These are phyloP conservation scores for Tylopilus cervinicoccineus DNA, from an alignment of 768 basidiomycete genomes.

Conservation along the genomic window DNA sequence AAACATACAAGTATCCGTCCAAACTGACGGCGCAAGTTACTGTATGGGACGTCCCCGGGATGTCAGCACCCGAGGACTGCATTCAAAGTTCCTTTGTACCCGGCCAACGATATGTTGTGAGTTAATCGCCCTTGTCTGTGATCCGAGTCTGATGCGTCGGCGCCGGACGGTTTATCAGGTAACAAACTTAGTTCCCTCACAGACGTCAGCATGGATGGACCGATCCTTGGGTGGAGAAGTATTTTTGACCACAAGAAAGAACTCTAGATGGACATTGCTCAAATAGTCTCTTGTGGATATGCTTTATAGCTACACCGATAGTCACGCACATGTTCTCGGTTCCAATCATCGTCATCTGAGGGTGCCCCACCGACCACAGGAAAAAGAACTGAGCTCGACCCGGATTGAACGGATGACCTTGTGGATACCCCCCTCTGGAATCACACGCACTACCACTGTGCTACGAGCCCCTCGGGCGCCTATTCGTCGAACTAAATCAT, in stretches of 20 bases:
- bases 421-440: slow-evolving; percentile 31
- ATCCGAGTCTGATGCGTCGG: not conserved
- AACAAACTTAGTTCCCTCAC: slow-evolving; percentile 69
- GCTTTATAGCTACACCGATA: not conserved
- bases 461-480: slow-evolving; percentile 18
- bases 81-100: slow-evolving; percentile 47
- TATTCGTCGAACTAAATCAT: no score
- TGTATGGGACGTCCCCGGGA: slow-evolving; percentile 70
- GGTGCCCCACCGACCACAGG: no score
- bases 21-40: slow-evolving; percentile 72
- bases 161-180: slow-evolving; percentile 22
- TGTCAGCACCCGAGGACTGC: slow-evolving; percentile 50
- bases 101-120: slow-evolving; percentile 67
- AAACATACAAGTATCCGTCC: slow-evolving; percentile 46
- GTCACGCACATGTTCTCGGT: no score
- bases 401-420: slow-evolving; percentile 45
- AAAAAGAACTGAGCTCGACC: slow-evolving; percentile 32
- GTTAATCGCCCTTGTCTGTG: slow-evolving; percentile 17
- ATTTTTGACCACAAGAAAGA: slow-evolving; percentile 62
- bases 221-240: slow-evolving; percentile 57
- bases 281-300: slow-evolving; percentile 2
- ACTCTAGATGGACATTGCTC: slow-evolving; percentile 56
- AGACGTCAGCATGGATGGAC: slow-evolving; percentile 69
- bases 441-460: slow-evolving; percentile 34
- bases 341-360: no score